phyloP scores from a whole-genome alignment of 441 rosid genomes.

The Pelargonium cotyledonis region DNA sequence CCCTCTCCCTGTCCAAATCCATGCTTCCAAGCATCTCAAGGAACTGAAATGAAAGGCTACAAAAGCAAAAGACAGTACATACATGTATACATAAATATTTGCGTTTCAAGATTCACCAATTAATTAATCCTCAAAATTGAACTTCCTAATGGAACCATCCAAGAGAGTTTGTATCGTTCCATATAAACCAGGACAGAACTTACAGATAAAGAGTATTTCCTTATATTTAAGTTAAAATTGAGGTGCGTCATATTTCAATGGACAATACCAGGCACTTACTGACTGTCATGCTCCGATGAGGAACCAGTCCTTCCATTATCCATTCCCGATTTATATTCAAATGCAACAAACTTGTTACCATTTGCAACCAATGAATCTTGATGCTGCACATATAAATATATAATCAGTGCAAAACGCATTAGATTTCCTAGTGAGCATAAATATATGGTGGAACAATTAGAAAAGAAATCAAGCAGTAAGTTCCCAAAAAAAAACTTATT shows the following conservation, averaged over 20 bases:
- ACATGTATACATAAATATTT: not conserved
- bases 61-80: not conserved
- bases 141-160: not conserved
- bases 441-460: not conserved
- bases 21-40: too few relatives aligned
- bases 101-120: not conserved
- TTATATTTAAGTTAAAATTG: not conserved
- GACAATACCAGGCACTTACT: constrained; percentile 52
- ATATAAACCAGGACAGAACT: not conserved
- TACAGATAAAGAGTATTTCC: not conserved
- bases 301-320: constrained; percentile 88
- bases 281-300: constrained; percentile 95
- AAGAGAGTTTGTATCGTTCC: not conserved
- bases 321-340: constrained; percentile 96
- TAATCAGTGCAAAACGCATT: constrained; percentile 18
- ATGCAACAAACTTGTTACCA: constrained; percentile 80
- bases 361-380: constrained; percentile 73
- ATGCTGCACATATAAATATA: constrained; percentile 51
- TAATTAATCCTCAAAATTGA: not conserved
- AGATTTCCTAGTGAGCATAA: constrained; percentile 7
- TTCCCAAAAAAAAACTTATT: not conserved
- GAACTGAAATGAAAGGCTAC: not conserved
- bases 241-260: not conserved
- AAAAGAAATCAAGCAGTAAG: not conserved
- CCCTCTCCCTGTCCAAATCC: too few relatives aligned